Base-by-base conservation (phyloP, 2,329 filamentous ascomycete genomes). In the Trichoderma koningii region DNA sequence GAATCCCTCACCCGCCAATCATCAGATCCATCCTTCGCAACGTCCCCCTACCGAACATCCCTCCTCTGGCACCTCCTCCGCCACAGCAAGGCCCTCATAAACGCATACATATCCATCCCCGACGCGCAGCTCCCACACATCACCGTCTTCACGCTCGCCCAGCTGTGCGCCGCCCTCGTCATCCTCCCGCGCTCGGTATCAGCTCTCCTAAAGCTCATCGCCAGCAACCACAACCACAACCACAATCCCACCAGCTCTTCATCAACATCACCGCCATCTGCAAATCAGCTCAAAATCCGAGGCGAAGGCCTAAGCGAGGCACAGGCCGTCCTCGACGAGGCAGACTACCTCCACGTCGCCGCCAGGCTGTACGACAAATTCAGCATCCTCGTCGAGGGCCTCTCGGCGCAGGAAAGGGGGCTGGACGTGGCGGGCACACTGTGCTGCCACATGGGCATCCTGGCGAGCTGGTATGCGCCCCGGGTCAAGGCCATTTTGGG, bases 51-150 rank as follows among this genome's bases (percentile, higher is more conserved):
- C 7, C 28, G 65, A 30, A 48, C 53, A 10, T 64, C 65, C 17
- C 56, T 66, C 61, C 47, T 65, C n/a, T 66, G 65, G 65, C 30
- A 41, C 19, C 65, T 65, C 28, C 14, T 66, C 23, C 55, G 61
- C 10, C 52, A 59, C 23, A 60, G 47, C 28, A 66, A 66, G 23
- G 45, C 34, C 55, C 48, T 66, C 28, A 45, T 65, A 15, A 19
- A 48, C 45, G 21, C 61, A 34, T 66, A 65, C 42, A 41, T 55
- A 0, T 47, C 41, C 17, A 66, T 59, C 7, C 61, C 65, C 14
- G 53, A 64, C 51, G 47, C 41, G 7, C 47, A 66, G n/a, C 19
- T 66, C 14, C 28, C 62, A 17, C 52, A 57, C 5, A 19, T 59
- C 47, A 47, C 52, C 15, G 21, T 65, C 47, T 59, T 66, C 38